Evolutionary conservation across 257 asterid genomes (phyloP), one percentile per base, ranked within the genome.

Genomic region (Scutellaria minor): DNA sequence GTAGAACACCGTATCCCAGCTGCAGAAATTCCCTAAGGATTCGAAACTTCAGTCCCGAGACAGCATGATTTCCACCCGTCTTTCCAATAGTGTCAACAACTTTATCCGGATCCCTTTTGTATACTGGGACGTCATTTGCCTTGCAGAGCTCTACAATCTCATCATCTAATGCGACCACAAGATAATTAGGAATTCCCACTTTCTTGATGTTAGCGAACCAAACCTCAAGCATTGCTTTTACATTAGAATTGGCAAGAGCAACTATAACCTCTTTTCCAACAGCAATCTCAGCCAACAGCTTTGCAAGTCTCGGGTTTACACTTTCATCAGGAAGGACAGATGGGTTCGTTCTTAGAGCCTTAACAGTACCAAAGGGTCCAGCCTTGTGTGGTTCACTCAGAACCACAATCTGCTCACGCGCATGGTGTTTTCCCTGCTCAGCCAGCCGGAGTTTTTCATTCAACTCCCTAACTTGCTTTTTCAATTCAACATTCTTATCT

Each of bases 1-100:
- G 91, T 14, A 91, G 88, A 62, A 89, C 90, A 15, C 90, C 65
- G 41, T 91, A 91, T 9, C 97, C 97, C 58, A 91, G 63, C 85
- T 91, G 95, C 73, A 91, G 83, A 89, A 91, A 91, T 81, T 91
- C 97, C 74, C 96, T 83, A 86, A 91, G 75, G 77, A 91, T 84
- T 27, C 84, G 74, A 82, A 91, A 91, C 79, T 89, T 91, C 52
- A 91, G 70, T 7, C 78, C 92, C 0, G 97, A 91, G 71, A 91
- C 97, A 3, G 81, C 89, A 69, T 87, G 94, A 61, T 89, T 91
- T 9, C 89, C 87, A 7, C 96, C 96, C 0, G 20, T 66, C 70
- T 87, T 89, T 31, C 97, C 97, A 35, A 89, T 73, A 1, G 79
- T 59, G 74, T 91, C 96, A 8, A 91, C 8, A 41, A 55, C 67